Evolutionary conservation across 139 green algal species (phyloP).

Genomic region (Picochlorum sp.): DNA sequence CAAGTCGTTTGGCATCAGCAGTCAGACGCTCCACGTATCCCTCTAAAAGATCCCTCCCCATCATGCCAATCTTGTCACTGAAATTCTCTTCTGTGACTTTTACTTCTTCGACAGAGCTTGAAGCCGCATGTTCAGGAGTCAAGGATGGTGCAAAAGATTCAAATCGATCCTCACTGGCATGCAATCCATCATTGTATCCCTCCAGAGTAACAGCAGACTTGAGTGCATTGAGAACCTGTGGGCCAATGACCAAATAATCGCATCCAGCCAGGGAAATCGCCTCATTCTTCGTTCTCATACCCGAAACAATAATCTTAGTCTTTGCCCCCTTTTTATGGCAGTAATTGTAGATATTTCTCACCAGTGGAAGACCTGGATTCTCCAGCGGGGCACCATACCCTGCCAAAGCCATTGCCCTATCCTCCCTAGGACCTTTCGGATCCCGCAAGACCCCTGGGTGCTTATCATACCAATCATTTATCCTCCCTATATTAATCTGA

Average conservation of each 20-base stretch:
- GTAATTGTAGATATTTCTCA: conserved; percentile 65
- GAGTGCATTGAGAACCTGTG: conserved; percentile 39
- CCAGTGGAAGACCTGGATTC: conserved; percentile 60
- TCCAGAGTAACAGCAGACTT: conserved; percentile 29
- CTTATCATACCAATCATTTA: conserved; percentile 74
- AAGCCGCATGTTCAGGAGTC: conserved; percentile 2
- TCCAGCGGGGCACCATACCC: conserved; percentile 20
- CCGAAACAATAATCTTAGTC: conserved; percentile 69
- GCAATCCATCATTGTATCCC: conserved; percentile 60
- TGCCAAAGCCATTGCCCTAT: conserved; percentile 10
- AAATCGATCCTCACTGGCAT: background rate
- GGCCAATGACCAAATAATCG: conserved; percentile 60
- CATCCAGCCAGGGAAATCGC: conserved; percentile 58
- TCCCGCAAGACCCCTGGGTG: conserved; percentile 65
- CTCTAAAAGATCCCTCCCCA: conserved; percentile 29
- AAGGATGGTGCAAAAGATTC: background rate
- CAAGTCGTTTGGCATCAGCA: conserved; percentile 30
- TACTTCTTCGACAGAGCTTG: conserved; percentile 1
- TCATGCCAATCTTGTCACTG: conserved; percentile 25
- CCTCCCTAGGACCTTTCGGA: conserved; percentile 21
- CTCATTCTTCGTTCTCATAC: conserved; percentile 59
- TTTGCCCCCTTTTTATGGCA: conserved; percentile 43
- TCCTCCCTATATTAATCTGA: conserved; percentile 61
- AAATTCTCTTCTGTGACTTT: conserved; percentile 16
- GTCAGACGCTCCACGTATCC: conserved; percentile 28